Conservation (phyloP, 164 flowering plant genomes). For the Sextonia rubra region DNA sequence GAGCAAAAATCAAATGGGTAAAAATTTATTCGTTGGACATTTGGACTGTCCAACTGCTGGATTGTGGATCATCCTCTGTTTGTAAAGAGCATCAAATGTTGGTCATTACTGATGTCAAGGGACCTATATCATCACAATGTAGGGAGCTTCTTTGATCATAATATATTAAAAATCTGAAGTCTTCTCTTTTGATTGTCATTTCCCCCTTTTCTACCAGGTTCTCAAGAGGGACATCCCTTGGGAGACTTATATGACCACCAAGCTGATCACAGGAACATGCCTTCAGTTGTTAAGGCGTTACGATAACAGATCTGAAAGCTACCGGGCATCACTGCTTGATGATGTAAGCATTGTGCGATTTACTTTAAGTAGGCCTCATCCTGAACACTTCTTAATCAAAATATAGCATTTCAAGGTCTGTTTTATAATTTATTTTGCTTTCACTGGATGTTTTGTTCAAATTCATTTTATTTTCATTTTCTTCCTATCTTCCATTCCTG, state of each 20-base stretch:
- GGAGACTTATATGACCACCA: constrained; percentile 97
- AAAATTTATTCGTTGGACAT: not conserved
- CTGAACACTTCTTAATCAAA: not conserved
- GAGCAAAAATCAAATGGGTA: not conserved
- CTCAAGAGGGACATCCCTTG: constrained; percentile 95
- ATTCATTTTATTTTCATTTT: not conserved
- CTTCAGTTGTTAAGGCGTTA: constrained; percentile 93
- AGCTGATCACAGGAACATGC: constrained; percentile 83
- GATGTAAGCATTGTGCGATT: constrained; percentile 49
- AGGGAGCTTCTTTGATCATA: not conserved
- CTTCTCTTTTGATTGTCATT: constrained; percentile 3
- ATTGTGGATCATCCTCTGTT: not conserved
- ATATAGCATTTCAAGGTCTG: not conserved
- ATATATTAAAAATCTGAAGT: no score
- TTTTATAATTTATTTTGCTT: not conserved
- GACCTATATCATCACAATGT: not conserved
- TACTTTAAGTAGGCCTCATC: not conserved
- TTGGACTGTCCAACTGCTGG: not conserved
- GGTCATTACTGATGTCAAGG: not conserved
- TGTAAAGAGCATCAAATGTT: no score
- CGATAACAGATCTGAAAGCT: constrained; percentile 74
- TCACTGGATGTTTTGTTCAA: not conserved
- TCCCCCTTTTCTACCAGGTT: constrained; percentile 45
- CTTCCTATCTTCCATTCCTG: not conserved
- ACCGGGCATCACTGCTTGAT: constrained; percentile 76